phyloP scores from a whole-genome alignment of 495 filamentous ascomycete genomes.

The Glarea lozoyensis region DNA sequence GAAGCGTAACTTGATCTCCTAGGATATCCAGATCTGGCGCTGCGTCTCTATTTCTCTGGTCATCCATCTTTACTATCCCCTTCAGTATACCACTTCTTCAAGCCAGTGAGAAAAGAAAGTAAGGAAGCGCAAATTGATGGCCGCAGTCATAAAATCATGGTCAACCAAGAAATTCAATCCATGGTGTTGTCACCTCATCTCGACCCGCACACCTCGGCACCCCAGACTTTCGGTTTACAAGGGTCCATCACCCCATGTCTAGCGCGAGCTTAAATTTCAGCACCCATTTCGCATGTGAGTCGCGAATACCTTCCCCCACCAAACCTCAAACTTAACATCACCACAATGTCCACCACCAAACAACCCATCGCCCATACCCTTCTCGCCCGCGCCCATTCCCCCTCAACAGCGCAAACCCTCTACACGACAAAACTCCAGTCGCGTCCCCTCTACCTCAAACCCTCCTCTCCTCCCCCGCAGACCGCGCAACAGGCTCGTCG shows the following conservation, averaged over 20 bases:
- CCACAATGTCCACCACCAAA: background rate
- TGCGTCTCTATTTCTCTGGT: slow-evolving; percentile 30
- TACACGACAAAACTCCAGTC: slow-evolving; percentile 74
- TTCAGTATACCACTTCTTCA: slow-evolving; percentile 2
- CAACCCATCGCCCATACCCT: slow-evolving; percentile 52
- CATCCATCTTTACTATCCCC: slow-evolving; percentile 1
- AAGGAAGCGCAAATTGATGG: background rate
- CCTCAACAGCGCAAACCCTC: slow-evolving; percentile 56
- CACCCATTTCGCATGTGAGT: background rate
- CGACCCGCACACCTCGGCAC: too few relatives aligned
- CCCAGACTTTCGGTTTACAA: too few relatives aligned
- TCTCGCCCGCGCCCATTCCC: slow-evolving; percentile 65
- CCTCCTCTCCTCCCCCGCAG: slow-evolving; percentile 33
- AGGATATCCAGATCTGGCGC: slow-evolving; percentile 80
- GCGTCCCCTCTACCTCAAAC: slow-evolving; percentile 70
- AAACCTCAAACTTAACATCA: background rate
- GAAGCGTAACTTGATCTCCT: slow-evolving; percentile 69
- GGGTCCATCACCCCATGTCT: too few relatives aligned
- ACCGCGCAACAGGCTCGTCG: slow-evolving; percentile 62
- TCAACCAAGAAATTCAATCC: background rate
- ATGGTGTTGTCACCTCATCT: background rate
- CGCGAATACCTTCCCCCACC: background rate
- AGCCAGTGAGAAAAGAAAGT: background rate
- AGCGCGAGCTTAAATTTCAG: background rate
- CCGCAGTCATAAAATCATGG: background rate